phyloP scores from a whole-genome alignment of 2,329 filamentous ascomycete species.

The Teratosphaeria zuluensis region DNA sequence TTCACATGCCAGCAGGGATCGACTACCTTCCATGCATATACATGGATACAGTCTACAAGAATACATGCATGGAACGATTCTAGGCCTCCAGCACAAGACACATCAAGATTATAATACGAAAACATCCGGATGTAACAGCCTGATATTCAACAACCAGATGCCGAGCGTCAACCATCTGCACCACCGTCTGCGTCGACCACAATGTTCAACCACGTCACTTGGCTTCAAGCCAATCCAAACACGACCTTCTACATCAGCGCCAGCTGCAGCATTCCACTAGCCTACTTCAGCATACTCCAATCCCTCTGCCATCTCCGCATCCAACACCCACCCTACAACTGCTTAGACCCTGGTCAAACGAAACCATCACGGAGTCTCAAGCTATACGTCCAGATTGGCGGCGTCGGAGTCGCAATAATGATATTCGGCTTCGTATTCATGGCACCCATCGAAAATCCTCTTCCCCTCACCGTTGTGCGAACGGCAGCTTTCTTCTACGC shows the following conservation, averaged over 20 bases:
- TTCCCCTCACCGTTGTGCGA: slow-evolving; percentile 2
- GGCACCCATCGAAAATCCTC: not conserved
- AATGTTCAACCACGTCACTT: not conserved
- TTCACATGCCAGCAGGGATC: not conserved
- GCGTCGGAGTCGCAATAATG: not conserved
- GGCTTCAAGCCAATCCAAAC: not conserved
- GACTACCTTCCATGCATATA: not conserved
- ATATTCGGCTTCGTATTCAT: not conserved
- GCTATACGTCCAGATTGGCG: not conserved
- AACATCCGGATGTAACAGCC: too few species aligned
- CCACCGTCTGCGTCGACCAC: not conserved
- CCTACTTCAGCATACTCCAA: not conserved
- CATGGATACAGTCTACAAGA: not conserved
- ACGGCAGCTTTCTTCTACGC: slow-evolving; percentile 13
- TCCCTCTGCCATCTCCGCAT: not conserved
- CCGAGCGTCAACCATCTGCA: too few species aligned
- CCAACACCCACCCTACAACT: not conserved
- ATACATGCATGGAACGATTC: too few species aligned
- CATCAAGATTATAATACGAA: too few species aligned
- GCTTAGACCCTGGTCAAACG: not conserved
- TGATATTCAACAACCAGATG: too few species aligned
- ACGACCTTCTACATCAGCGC: not conserved
- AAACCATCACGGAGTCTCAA: not conserved
- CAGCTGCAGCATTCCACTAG: not conserved
- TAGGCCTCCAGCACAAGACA: too few species aligned